A percentile compares a stretch with the other conserved stretches of the same genome.
Evolutionary conservation across 257 asterid species (phyloP).

Genomic region (Vinca minor): DNA sequence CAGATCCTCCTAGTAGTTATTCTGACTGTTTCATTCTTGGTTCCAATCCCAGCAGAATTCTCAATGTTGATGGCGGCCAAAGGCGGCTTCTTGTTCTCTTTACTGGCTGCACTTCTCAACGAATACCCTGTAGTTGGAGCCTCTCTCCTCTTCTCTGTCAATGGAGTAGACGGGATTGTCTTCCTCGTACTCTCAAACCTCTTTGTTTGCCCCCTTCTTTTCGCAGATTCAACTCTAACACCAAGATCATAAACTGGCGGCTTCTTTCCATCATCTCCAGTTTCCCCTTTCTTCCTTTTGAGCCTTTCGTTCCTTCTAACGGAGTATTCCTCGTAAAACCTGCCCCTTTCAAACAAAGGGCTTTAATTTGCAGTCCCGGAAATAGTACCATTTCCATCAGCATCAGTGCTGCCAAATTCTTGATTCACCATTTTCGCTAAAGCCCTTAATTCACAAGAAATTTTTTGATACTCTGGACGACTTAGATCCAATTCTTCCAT

Average conservation of each 20-base stretch:
- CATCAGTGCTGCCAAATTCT: constrained; percentile 35
- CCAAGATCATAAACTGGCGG: constrained; percentile 59
- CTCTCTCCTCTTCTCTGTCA: constrained; percentile 43
- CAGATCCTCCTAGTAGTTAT: constrained; percentile 39
- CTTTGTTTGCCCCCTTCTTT: constrained; percentile 50
- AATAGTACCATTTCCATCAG: background rate
- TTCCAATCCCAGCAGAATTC: constrained; percentile 36
- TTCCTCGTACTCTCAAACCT: constrained; percentile 40
- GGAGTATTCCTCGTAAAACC: constrained; percentile 71
- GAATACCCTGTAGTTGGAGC: constrained; percentile 56
- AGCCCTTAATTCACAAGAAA: constrained; percentile 63
- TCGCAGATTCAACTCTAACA: constrained; percentile 64
- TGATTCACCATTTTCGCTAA: constrained; percentile 64
- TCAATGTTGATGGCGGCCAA: constrained; percentile 32
- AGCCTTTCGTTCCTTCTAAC: constrained; percentile 88
- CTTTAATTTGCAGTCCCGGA: constrained; percentile 24
- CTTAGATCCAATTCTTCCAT: constrained; percentile 34
- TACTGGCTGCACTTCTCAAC: constrained; percentile 48
- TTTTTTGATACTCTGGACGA: constrained; percentile 59
- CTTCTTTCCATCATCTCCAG: constrained; percentile 41
- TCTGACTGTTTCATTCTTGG: constrained; percentile 41
- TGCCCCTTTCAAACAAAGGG: constrained; percentile 74
- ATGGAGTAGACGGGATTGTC: constrained; percentile 39
- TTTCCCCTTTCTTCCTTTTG: constrained; percentile 66
- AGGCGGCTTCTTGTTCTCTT: constrained; percentile 73